phyloP scores from a whole-genome alignment of 805 yeast genomes.

The Candida glaebosa region DNA sequence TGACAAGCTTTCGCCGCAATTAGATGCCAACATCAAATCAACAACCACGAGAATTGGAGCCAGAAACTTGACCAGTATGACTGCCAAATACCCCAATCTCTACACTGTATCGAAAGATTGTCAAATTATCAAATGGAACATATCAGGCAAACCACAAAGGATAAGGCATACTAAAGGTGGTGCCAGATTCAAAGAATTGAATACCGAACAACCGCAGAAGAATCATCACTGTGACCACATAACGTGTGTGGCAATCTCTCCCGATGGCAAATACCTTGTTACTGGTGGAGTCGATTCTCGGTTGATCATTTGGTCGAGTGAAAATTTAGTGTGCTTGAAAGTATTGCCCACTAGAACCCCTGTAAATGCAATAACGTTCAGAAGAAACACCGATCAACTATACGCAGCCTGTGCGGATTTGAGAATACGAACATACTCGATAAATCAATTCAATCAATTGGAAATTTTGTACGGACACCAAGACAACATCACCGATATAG shows the following conservation, averaged over 20 bases:
- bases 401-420: conserved; percentile 93
- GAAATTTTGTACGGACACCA: conserved; percentile 96
- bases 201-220: conserved; percentile 45
- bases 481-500: conserved; percentile 77
- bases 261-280: conserved; percentile 83
- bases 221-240: conserved; percentile 80
- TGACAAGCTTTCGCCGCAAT: conserved; percentile 40
- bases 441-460: conserved; percentile 82
- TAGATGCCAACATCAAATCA: conserved; percentile 36
- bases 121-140: conserved; percentile 77
- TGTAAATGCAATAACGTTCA: conserved; percentile 70
- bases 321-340: conserved; percentile 69
- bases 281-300: conserved; percentile 88
- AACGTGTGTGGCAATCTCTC: conserved; percentile 73
- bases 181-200: conserved; percentile 36
- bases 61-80: conserved; percentile 51
- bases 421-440: conserved; percentile 80
- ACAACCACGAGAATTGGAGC: conserved; percentile 57
- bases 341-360: conserved; percentile 76
- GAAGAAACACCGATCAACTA: conserved; percentile 77
- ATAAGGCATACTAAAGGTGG: conserved; percentile 68
- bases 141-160: conserved; percentile 60
- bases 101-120: conserved; percentile 82
- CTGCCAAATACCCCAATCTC: conserved; percentile 58
- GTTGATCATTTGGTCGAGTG: conserved; percentile 82